These are phyloP conservation scores for Sphaerulina vaccinii DNA, from an alignment of 2,329 filamentous ascomycete species.

Conservation along the genomic window DNA sequence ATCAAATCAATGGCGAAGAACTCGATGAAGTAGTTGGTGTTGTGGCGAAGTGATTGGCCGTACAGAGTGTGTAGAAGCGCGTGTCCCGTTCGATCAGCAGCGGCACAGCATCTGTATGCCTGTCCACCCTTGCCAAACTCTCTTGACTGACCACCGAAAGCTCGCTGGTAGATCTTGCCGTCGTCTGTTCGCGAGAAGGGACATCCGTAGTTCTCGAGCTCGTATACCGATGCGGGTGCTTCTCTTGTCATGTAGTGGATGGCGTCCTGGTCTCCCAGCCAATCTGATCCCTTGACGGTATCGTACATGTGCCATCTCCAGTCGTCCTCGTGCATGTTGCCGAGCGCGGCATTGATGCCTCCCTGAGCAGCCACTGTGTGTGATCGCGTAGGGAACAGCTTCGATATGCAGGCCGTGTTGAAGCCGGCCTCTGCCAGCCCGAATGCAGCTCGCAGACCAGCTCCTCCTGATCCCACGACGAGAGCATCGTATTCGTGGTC, in stretches of 20 bases:
- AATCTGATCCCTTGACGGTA: slow-evolving; percentile 96
- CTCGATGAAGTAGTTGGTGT: slow-evolving; percentile 99
- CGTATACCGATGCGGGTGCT: slow-evolving; percentile 85
- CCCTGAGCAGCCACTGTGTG: slow-evolving; percentile 77
- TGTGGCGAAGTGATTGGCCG: slow-evolving; percentile 92
- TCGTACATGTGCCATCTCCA: slow-evolving; percentile 99
- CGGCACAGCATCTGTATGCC: slow-evolving; percentile 95
- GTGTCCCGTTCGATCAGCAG: slow-evolving; percentile 94
- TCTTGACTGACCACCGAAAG: slow-evolving; percentile 95
- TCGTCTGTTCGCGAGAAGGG: slow-evolving; percentile 96
- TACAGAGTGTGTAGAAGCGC: slow-evolving; percentile 98
- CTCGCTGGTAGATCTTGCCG: slow-evolving; percentile 96
- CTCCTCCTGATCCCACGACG: slow-evolving; percentile 81
- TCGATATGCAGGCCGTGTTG: slow-evolving; percentile 83
- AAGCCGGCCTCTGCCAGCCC: slow-evolving; percentile 85
- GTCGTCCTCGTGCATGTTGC: slow-evolving; percentile 97
- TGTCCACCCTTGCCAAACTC: slow-evolving; percentile 95
- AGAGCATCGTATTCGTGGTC: slow-evolving; percentile 99
- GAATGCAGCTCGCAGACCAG: slow-evolving; percentile 78
- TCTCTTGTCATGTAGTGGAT: slow-evolving; percentile 99
- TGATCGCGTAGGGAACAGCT: slow-evolving; percentile 81
- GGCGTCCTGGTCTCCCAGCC: slow-evolving; percentile 94
- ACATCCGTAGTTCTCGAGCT: slow-evolving; percentile 96
- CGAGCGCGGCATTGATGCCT: slow-evolving; percentile 83
- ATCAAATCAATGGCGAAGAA: slow-evolving; percentile 96